Conservation (phyloP, 768 basidiomycete genomes). For the Erythrobasidium yunnanense region DNA sequence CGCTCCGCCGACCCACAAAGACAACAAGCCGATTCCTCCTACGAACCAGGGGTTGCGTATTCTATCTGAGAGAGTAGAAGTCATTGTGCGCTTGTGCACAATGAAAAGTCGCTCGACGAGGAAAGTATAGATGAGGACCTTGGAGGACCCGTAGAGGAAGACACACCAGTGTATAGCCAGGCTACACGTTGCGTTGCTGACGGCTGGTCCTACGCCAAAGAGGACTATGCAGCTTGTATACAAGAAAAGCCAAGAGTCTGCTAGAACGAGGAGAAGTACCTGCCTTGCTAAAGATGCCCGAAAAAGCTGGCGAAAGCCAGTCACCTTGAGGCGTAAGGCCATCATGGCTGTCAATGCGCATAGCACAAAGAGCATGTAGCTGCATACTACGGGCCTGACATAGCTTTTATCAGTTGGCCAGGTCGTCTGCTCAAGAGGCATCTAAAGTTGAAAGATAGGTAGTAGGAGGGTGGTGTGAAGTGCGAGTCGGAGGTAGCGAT, state of each 20-base stretch:
- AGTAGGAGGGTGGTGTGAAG: too few relatives aligned
- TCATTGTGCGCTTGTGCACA: background rate
- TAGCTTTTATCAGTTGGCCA: background rate
- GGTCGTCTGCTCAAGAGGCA: background rate
- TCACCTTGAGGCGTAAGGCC: background rate
- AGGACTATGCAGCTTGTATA: background rate
- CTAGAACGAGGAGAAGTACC: background rate
- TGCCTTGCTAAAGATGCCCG: background rate
- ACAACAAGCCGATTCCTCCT: background rate
- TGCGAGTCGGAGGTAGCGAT: too few relatives aligned
- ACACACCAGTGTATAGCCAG: background rate
- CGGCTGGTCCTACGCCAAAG: background rate
- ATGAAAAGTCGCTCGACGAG: background rate
- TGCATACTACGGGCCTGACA: background rate
- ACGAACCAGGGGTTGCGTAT: background rate
- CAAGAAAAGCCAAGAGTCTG: background rate
- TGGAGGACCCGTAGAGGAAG: background rate
- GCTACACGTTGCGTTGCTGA: background rate
- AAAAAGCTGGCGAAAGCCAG: background rate
- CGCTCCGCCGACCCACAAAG: background rate
- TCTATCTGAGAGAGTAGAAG: background rate
- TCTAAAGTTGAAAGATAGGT: too few relatives aligned
- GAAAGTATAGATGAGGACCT: background rate
- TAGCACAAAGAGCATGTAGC: background rate
- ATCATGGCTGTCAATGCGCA: background rate